Base-by-base conservation (phyloP, 139 green algal species). In the Desmodesmus armatus region DNA sequence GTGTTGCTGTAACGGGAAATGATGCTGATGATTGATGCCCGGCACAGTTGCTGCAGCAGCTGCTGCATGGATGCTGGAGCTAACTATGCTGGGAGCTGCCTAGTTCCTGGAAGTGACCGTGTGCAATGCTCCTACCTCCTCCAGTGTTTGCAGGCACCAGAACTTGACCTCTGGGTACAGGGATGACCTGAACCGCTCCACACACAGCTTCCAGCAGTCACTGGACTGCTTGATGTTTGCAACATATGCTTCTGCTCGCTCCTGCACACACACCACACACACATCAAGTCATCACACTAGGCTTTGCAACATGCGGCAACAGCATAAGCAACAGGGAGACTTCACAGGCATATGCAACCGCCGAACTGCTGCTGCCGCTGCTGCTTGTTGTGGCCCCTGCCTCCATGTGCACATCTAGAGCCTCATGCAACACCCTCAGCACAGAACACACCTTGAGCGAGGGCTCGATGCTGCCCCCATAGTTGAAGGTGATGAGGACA, bases 71-170 rank as follows among this genome's bases (percentile, higher is more conserved):
- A 33, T 47, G 17, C 27, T 31, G 19, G 3, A 23, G 17, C 29
- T 71, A 21, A 3, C 3, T 39, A n/a, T 67, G 49, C 41, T 74
- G 31, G 35, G 44, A 39, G n/a, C n/a, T n/a, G n/a, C n/a, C n/a
- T n/a, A n/a, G n/a, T n/a, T n/a, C n/a, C n/a, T n/a, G n/a, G n/a
- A n/a, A n/a, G n/a, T n/a, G n/a, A n/a, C n/a, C 33, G 43, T n/a
- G 17, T 17, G 17, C 17, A 27, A 62, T 13, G 7, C 0, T 60
- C 88, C 3, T 44, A 97, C 90, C 93, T 97, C 94, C 40, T 96
- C 93, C 51, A 99, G 87, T 31, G 93, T 94, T 67, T 99, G 95
- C 41, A 99, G 85, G 90, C 97, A 99, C 97, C 97, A 99, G 87
- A 99, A 99, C 53, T 94, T 93, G 62, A 99, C 96, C 87, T 99